Conservation (phyloP, 2,329 filamentous ascomycete genomes). For the Sporothrix mexicana region DNA sequence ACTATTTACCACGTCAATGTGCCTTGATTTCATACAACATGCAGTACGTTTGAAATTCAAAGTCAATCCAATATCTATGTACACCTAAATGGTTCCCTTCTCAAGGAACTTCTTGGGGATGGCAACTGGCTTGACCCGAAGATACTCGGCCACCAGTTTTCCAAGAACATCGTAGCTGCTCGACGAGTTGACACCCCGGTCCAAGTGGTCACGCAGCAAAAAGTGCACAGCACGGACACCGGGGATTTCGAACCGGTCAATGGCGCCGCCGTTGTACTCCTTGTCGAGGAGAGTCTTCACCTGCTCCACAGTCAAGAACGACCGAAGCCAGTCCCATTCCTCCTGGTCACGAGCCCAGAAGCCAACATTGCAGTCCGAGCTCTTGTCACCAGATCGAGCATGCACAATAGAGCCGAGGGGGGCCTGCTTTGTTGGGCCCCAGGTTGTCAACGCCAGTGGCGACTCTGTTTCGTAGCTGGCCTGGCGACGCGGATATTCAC, state of each 20-base stretch:
- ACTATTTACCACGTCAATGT: too few species aligned
- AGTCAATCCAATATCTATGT: not conserved
- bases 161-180: conserved; percentile 53
- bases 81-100: conserved; percentile 1
- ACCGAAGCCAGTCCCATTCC: conserved; percentile 50
- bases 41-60: not conserved
- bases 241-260: conserved; percentile 36
- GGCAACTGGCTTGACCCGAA: conserved; percentile 38
- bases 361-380: conserved; percentile 48
- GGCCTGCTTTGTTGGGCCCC: conserved; percentile 39
- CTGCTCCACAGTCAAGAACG: conserved; percentile 44
- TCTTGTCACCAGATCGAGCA: conserved; percentile 50
- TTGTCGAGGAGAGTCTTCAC: conserved; percentile 37
- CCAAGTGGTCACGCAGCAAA: conserved; percentile 54
- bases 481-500: conserved; percentile 37
- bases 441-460: conserved; percentile 36
- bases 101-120: not conserved
- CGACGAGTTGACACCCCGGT: conserved; percentile 51
- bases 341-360: conserved; percentile 49
- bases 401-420: conserved; percentile 46
- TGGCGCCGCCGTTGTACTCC: conserved; percentile 37
- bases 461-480: conserved; percentile 37
- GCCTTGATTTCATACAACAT: too few species aligned
- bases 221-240: conserved; percentile 42
- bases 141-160: conserved; percentile 54